A percentile compares a stretch with the other conserved stretches of the same genome.
Evolutionary conservation across 2,329 filamentous ascomycete species (phyloP).

Genomic region (Sclerotinia minor): DNA sequence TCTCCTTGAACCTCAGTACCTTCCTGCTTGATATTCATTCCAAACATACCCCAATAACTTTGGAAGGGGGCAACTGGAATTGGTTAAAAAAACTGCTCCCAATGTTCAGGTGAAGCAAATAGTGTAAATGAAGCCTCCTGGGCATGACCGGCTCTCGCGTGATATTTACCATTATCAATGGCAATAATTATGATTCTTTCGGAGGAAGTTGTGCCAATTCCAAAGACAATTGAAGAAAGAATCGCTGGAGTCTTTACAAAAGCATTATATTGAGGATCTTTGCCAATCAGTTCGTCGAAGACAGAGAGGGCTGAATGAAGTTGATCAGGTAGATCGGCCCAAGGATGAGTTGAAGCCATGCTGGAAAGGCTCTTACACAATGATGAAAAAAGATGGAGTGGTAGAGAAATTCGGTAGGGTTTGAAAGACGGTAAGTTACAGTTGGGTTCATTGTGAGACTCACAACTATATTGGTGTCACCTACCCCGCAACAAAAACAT

Average conservation of each 20-base stretch:
- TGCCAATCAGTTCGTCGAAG: neutral
- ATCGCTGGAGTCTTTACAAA: constrained; percentile 6
- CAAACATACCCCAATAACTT: constrained; percentile 38
- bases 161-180: constrained; percentile 1
- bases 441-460: neutral
- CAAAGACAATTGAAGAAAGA: neutral
- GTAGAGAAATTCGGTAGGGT: no score
- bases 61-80: constrained; percentile 28
- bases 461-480: neutral
- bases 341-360: neutral
- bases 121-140: neutral
- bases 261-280: neutral
- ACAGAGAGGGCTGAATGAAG: neutral
- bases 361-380: no score
- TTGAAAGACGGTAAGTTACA: neutral
- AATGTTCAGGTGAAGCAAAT: constrained; percentile 24
- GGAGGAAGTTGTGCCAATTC: neutral
- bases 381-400: neutral
- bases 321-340: neutral
- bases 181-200: neutral
- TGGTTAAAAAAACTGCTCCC: constrained; percentile 29
- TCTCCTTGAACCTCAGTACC: constrained; percentile 51
- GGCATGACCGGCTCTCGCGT: neutral
- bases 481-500: constrained; percentile 6
- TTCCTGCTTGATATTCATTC: constrained; percentile 52